These are phyloP conservation scores for Dactylellina parvicollis DNA, from an alignment of 2,329 filamentous ascomycete genomes.

Conservation along the genomic window DNA sequence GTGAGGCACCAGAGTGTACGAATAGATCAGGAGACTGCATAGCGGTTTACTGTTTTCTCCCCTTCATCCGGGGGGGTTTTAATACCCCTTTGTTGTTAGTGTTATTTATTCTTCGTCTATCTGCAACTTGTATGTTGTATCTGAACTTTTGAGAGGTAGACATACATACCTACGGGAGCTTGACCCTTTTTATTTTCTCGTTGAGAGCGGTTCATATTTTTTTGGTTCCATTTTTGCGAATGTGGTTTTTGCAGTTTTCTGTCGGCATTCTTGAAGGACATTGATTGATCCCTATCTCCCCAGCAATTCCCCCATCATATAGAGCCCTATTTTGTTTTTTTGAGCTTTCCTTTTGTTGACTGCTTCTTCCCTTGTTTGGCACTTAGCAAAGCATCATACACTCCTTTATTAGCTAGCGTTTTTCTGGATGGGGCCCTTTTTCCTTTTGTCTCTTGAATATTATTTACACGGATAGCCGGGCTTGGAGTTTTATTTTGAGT, in stretches of 20 bases:
- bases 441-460: too few relatives aligned
- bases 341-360: constrained; percentile 7
- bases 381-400: constrained; percentile 44
- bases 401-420: constrained; percentile 15
- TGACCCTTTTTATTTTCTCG: neutral
- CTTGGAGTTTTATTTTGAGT: neutral
- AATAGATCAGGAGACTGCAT: constrained; percentile 54
- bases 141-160: neutral
- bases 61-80: too few relatives aligned
- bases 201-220: neutral
- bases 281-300: neutral
- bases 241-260: neutral
- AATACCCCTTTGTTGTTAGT: neutral
- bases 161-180: neutral
- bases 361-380: neutral
- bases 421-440: constrained; percentile 17
- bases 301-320: neutral
- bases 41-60: constrained; percentile 25
- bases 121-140: neutral
- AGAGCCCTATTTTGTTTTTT: neutral
- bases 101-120: neutral
- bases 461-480: constrained; percentile 9
- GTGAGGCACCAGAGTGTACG: constrained; percentile 35
- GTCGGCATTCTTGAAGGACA: neutral
- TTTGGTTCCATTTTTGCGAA: neutral